phyloP scores from a whole-genome alignment of 306 rosid species.

The Adenanthera pavonina region DNA sequence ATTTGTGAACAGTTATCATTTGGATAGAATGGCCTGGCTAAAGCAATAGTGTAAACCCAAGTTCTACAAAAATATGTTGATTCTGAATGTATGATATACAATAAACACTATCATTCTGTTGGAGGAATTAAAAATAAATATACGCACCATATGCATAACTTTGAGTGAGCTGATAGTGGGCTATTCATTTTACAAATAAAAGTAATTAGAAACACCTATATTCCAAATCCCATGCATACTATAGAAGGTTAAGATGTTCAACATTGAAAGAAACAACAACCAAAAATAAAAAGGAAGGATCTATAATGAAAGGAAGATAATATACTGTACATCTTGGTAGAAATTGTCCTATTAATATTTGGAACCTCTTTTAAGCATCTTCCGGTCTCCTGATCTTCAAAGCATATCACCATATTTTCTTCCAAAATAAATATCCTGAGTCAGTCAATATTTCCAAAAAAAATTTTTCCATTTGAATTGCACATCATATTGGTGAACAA shows the following conservation, averaged over 20 bases:
- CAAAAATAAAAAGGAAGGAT: slow-evolving; percentile 32
- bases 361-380: slow-evolving; percentile 83
- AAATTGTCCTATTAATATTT: slow-evolving; percentile 50
- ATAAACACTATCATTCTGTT: slow-evolving; percentile 25
- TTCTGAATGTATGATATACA: slow-evolving; percentile 1
- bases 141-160: slow-evolving; percentile 29
- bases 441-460: slow-evolving; percentile 34
- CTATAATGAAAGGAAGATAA: slow-evolving; percentile 38
- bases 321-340: slow-evolving; percentile 74
- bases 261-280: not conserved
- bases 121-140: slow-evolving; percentile 21
- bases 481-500: slow-evolving; percentile 24
- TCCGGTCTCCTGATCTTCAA: slow-evolving; percentile 81
- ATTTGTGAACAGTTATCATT: slow-evolving; percentile 18
- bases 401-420: slow-evolving; percentile 97
- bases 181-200: slow-evolving; percentile 27
- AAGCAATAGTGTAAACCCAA: not conserved
- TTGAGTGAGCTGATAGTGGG: slow-evolving; percentile 17
- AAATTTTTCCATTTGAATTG: slow-evolving; percentile 38
- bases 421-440: slow-evolving; percentile 39
- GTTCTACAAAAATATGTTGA: slow-evolving; percentile 15
- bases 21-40: not conserved
- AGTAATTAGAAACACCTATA: slow-evolving; percentile 2
- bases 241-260: slow-evolving; percentile 30
- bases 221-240: slow-evolving; percentile 26